Evolutionary conservation across 169 alveolate genomes (phyloP).

Genomic region (Babesia microti): DNA sequence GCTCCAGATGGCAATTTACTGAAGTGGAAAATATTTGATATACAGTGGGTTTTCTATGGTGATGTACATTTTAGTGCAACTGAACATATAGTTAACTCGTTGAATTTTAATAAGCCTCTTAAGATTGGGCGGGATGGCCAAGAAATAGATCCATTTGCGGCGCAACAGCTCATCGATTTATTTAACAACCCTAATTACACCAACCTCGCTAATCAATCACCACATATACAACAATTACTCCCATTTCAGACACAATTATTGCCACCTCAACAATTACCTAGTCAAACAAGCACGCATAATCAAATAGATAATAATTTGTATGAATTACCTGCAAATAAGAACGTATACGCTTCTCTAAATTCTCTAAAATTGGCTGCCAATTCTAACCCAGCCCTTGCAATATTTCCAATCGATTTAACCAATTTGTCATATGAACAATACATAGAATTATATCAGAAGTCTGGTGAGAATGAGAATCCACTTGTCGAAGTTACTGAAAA

Average conservation of each 20-base stretch:
- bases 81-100: conserved; percentile 40
- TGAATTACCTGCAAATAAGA: not conserved
- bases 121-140: conserved; percentile 55
- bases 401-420: conserved; percentile 60
- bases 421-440: conserved; percentile 61
- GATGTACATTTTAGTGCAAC: conserved; percentile 47
- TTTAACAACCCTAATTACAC: conserved; percentile 13
- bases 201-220: not conserved
- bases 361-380: conserved; percentile 36
- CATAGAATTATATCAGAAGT: conserved; percentile 41
- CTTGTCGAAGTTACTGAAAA: conserved; percentile 18
- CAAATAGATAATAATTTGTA: not conserved
- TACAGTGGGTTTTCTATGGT: conserved; percentile 48
- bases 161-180: conserved; percentile 14
- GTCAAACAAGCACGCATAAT: not conserved
- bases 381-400: conserved; percentile 54
- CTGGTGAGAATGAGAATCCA: conserved; percentile 25
- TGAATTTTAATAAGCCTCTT: conserved; percentile 39
- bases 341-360: conserved; percentile 5
- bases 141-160: conserved; percentile 27
- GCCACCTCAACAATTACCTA: conserved; percentile 1
- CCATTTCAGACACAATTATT: not conserved
- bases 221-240: no score
- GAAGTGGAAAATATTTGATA: conserved; percentile 51
- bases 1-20: conserved; percentile 39